Percentiles rank a stretch among this genome's conserved stretches.
Evolutionary conservation across 2,329 filamentous ascomycete species (phyloP).

Genomic region (Monilinia aucupariae): DNA sequence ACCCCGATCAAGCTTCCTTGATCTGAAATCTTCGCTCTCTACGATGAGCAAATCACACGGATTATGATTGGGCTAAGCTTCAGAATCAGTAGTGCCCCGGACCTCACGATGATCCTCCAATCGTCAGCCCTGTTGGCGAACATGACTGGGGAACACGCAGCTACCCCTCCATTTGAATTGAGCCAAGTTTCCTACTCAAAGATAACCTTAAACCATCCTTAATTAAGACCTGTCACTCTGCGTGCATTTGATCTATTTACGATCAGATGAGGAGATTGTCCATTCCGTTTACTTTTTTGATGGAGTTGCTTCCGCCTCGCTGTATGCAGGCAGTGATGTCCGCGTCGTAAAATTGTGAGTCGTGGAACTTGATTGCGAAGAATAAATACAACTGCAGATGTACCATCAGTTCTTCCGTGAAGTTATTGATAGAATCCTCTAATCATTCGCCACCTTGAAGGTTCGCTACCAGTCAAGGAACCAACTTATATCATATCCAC

Average conservation of each 20-base stretch:
- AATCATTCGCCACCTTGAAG: not conserved
- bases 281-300: not conserved
- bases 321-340: not conserved
- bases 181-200: not conserved
- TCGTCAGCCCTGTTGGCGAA: not conserved
- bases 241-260: no score
- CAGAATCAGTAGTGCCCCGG: not conserved
- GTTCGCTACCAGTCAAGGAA: not conserved
- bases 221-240: no score
- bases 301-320: not conserved
- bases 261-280: not conserved
- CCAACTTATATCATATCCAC: not conserved
- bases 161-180: not conserved
- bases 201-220: no score
- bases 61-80: not conserved
- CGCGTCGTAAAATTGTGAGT: not conserved
- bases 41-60: not conserved
- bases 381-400: not conserved
- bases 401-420: not conserved
- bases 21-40: no score
- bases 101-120: not conserved
- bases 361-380: not conserved
- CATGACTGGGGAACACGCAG: not conserved
- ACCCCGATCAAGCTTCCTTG: not conserved
- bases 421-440: not conserved